Evolutionary conservation across 257 asterid genomes (phyloP), one percentile per base, ranked within the genome.

Genomic region (Nicotiana undulata): DNA sequence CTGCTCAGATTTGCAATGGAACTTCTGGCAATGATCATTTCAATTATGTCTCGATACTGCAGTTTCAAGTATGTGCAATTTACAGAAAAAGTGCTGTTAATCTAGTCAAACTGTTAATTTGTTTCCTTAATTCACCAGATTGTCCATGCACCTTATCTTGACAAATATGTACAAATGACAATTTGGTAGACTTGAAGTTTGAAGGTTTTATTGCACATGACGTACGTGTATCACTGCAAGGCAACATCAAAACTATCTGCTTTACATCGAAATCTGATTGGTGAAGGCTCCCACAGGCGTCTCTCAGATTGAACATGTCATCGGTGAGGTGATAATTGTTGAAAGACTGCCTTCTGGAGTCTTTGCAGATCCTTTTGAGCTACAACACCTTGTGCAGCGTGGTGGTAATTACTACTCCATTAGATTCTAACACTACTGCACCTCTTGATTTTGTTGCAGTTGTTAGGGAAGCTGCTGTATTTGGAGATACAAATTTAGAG

Each of bases 341-440:
- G 97, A 92, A 84, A 89, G 85, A 68, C 87, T 95, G 77, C 98
- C 98, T n/a, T 80, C 88, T 72, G 99, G 96, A 63, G 93, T 92
- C 75, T 95, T 95, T 82, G 91, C 97, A 29, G 99, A 95, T 86
- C 96, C 97, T 61, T 95, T 95, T 85, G 97, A 95, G 88, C 90
- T 95, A 83, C 93, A 93, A 65, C 97, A 90, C 88, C 92, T 92
- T 79, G 90, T 92, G 66, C 93, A 87, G n/a, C 92, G 93, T 8
- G 89, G 87, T 64, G 97, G 98, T 93, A 92, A 22, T 46, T 65
- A 49, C 85, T 68, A 29, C 63, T 44, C 20, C 82, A 3, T 61
- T 64, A 20, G 13, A 31, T 80, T 55, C 32, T 8, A 37, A 18
- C 18, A 2, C 12, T 56, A 2, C 12, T 56, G 20, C n/a, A 16